Percentiles rank a stretch among this genome's conserved stretches.
Evolutionary conservation across 2,329 filamentous ascomycete species (phyloP).

Genomic region (Cordyceps cateniannulata): DNA sequence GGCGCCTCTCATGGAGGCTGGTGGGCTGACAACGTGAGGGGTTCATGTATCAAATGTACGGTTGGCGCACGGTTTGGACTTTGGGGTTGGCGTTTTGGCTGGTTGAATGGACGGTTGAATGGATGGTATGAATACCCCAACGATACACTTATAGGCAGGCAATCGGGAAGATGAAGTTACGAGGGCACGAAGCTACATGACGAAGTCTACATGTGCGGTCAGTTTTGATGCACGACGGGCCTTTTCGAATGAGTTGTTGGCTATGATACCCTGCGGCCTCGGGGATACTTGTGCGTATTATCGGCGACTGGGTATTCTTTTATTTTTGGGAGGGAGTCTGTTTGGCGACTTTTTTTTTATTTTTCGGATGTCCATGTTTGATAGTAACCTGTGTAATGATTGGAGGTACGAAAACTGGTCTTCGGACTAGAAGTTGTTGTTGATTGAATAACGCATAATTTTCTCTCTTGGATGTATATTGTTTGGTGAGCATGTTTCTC

Average conservation of each 20-base stretch:
- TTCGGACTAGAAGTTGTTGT: background rate
- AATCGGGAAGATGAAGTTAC: slow-evolving; percentile 5
- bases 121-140: slow-evolving; percentile 10
- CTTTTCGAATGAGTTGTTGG: slow-evolving; percentile 5
- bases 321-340: slow-evolving; percentile 1
- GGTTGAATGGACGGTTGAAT: slow-evolving; percentile 10
- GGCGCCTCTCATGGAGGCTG: slow-evolving; percentile 26
- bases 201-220: background rate
- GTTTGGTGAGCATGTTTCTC: background rate
- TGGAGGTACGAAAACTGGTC: background rate
- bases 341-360: background rate
- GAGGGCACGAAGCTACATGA: slow-evolving; percentile 11
- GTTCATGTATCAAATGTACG: background rate
- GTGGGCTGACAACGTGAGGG: slow-evolving; percentile 22
- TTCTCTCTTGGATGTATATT: slow-evolving; percentile 1
- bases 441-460: background rate
- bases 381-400: slow-evolving; percentile 12
- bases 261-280: slow-evolving; percentile 2
- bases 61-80: slow-evolving; percentile 8
- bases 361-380: slow-evolving; percentile 6
- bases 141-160: slow-evolving; percentile 9
- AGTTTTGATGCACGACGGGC: background rate
- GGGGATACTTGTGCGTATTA: slow-evolving; percentile 6
- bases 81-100: slow-evolving; percentile 11
- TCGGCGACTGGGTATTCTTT: slow-evolving; percentile 8